These are phyloP conservation scores for Pseudogymnoascus sp. DNA, from an alignment of 2,329 filamentous ascomycete genomes.

Conservation along the genomic window DNA sequence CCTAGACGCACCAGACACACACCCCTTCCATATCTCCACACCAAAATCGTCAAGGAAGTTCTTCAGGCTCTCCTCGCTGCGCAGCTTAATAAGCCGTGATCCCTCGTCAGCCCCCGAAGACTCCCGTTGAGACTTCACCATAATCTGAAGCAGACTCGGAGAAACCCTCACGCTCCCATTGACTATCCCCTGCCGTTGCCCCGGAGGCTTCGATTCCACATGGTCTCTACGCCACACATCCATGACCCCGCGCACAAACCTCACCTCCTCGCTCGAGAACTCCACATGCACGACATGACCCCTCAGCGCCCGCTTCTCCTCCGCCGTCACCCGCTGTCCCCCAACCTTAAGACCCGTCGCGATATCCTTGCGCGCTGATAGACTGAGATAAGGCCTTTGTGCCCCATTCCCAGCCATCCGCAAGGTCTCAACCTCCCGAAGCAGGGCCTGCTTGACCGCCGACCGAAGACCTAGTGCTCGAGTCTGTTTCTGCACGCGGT, in stretches of 20 bases:
- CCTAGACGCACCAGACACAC: neutral
- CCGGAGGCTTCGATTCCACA: neutral
- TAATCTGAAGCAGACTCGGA: neutral
- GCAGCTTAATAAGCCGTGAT: neutral
- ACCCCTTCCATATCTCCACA: neutral
- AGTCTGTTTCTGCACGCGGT: neutral
- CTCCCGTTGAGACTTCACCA: slow-evolving; percentile 9
- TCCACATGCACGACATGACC: slow-evolving; percentile 6
- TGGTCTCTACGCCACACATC: neutral
- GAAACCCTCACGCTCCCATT: neutral
- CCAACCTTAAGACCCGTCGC: neutral
- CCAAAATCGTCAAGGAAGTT: neutral
- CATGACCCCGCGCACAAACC: neutral
- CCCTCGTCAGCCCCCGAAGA: slow-evolving; percentile 14
- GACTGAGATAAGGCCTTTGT: neutral
- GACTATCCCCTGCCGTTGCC: neutral
- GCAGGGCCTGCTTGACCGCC: neutral
- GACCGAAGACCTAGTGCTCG: neutral
- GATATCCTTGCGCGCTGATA: neutral
- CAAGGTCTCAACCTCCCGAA: neutral
- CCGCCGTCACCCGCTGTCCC: neutral
- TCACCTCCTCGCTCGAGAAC: neutral
- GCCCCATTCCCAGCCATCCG: neutral
- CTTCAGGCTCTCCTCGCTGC: neutral
- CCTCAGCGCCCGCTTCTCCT: neutral